Conservation (phyloP, 1,284 basidiomycete species). For the Hemileia vastatrix region DNA sequence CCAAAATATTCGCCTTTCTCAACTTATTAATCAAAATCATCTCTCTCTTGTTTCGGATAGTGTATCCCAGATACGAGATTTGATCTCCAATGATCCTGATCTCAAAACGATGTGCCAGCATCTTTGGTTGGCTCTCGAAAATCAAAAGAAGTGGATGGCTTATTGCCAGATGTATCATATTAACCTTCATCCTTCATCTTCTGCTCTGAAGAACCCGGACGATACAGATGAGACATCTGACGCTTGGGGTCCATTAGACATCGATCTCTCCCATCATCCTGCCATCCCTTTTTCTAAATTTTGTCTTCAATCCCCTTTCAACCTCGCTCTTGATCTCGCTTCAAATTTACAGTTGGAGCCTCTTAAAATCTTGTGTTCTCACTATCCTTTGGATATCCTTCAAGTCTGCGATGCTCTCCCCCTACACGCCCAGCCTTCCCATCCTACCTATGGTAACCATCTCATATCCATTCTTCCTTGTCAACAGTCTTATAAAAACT, state of each 20-base stretch:
- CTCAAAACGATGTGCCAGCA: neutral
- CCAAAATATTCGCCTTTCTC: neutral
- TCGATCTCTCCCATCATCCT: constrained; percentile 5
- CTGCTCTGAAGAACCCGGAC: neutral
- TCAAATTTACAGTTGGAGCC: constrained; percentile 12
- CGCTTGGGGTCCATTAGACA: constrained; percentile 12
- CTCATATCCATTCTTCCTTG: constrained; percentile 18
- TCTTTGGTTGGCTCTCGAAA: neutral
- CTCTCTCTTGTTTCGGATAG: neutral
- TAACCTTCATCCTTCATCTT: neutral
- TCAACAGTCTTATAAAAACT: neutral
- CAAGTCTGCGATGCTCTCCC: constrained; percentile 13
- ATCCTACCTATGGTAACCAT: constrained; percentile 16
- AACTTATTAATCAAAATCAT: neutral
- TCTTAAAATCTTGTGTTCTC: neutral
- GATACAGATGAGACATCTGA: neutral
- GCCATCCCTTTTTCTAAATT: constrained; percentile 1
- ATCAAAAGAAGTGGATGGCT: neutral
- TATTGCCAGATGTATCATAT: neutral
- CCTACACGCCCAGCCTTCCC: constrained; percentile 16
- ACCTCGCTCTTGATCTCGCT: constrained; percentile 14
- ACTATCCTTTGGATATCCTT: neutral
- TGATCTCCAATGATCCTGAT: neutral
- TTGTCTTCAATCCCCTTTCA: neutral
- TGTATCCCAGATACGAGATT: neutral